Evolutionary conservation across 768 basidiomycete species (phyloP).

Genomic region (Dacryopinax primogenitus): DNA sequence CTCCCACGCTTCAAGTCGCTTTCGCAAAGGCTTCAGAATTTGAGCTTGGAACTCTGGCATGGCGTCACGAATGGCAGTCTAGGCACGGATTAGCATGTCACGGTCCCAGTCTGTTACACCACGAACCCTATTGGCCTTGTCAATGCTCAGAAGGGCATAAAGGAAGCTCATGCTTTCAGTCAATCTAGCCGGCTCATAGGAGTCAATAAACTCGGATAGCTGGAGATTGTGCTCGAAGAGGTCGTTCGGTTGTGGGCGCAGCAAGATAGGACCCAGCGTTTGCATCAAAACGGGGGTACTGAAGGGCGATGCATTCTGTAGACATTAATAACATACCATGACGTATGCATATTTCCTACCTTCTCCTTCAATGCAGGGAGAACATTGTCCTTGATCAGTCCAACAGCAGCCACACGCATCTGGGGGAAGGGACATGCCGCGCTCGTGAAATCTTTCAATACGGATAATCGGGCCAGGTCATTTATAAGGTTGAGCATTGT

Average conservation of each 20-base stretch:
- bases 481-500: conserved; percentile 39
- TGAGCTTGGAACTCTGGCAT: background rate
- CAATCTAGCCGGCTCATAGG: conserved; percentile 47
- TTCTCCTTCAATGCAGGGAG: conserved; percentile 34
- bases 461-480: conserved; percentile 38
- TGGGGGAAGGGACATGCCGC: conserved; percentile 38
- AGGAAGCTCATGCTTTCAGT: conserved; percentile 56
- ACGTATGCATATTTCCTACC: background rate
- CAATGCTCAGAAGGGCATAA: conserved; percentile 49
- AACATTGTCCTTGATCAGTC: conserved; percentile 54
- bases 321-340: too few species aligned
- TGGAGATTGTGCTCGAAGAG: conserved; percentile 32
- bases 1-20: background rate
- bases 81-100: background rate
- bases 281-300: conserved; percentile 43
- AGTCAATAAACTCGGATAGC: conserved; percentile 38
- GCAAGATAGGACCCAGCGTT: conserved; percentile 46
- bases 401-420: conserved; percentile 56
- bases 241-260: conserved; percentile 44
- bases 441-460: conserved; percentile 42
- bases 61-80: background rate
- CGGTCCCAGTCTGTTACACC: background rate
- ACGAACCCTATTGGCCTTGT: conserved; percentile 43
- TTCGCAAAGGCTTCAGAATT: background rate
- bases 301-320: conserved; percentile 35